A percentile compares a stretch with the other conserved stretches of the same genome.
Conservation (phyloP, 129 eudicot genomes). For the Artemisia annua region DNA sequence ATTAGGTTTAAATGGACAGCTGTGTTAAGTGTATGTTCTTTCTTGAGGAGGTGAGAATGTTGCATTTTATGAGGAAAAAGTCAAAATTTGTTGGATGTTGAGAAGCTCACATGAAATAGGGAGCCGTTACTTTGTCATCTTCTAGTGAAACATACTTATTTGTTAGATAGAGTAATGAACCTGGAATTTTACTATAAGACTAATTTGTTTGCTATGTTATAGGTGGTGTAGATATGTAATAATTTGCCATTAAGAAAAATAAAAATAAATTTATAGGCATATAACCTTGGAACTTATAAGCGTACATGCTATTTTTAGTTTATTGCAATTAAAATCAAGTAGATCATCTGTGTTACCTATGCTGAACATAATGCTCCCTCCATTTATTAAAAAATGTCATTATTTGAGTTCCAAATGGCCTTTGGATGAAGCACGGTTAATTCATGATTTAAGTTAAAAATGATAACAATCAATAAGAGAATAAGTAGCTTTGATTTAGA, state of each 20-base stretch:
- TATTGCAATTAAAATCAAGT: no score
- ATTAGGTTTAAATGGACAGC: no score
- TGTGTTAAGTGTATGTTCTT: neutral
- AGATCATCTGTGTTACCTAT: no score
- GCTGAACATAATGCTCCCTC: no score
- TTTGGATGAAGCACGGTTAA: neutral
- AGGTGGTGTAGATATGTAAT: no score
- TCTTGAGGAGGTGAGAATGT: neutral
- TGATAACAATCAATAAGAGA: neutral
- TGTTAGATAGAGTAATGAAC: neutral
- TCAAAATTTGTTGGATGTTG: neutral
- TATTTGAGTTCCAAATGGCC: neutral
- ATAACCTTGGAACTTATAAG: no score
- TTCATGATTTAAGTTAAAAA: neutral
- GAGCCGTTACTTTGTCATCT: neutral
- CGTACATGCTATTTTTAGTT: no score
- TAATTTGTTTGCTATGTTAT: no score
- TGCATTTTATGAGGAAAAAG: neutral
- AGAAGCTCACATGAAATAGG: neutral
- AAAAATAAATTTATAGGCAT: no score
- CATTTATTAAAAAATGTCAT: no score
- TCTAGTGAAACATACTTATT: neutral
- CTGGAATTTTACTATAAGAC: neutral
- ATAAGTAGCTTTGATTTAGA: neutral
- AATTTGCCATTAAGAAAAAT: no score